Conservation (phyloP, 257 asterid genomes). For the Ilex asprella region DNA sequence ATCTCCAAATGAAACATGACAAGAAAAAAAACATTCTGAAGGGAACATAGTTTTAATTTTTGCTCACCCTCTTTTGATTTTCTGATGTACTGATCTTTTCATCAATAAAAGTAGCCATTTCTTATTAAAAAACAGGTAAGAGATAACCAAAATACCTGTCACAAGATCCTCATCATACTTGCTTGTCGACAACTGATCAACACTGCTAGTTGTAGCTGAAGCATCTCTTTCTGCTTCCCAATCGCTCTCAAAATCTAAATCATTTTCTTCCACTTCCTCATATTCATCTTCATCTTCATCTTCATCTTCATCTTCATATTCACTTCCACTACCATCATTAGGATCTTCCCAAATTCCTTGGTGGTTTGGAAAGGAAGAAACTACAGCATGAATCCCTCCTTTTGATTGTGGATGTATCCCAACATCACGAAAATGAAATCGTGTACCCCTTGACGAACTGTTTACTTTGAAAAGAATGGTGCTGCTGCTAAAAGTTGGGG, state of each 20-base stretch:
- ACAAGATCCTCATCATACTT: constrained; percentile 51
- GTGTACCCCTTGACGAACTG: constrained; percentile 12
- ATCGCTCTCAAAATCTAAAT: constrained; percentile 66
- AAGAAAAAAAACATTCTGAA: background rate
- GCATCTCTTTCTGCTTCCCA: constrained; percentile 42
- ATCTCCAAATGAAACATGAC: no score
- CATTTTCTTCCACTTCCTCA: constrained; percentile 41
- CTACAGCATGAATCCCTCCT: constrained; percentile 10
- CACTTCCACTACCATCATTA: constrained; percentile 69
- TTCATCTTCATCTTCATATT: constrained; percentile 47
- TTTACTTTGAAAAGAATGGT: constrained; percentile 1
- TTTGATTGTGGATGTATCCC: constrained; percentile 9
- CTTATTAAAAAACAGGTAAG: background rate
- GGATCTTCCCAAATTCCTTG: constrained; percentile 66
- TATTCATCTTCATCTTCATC: constrained; percentile 46
- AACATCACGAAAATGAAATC: constrained; percentile 1
- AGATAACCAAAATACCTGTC: constrained; percentile 32
- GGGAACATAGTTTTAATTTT: background rate
- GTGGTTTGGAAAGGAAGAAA: constrained; percentile 14
- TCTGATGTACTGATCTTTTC: no score
- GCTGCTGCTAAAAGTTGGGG: constrained; percentile 16
- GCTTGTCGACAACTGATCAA: constrained; percentile 22
- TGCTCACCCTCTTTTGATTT: no score
- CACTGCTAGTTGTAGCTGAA: constrained; percentile 18
- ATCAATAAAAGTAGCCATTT: no score